Base-by-base conservation (phyloP, 768 basidiomycete species). In the Saitozyma sp. region DNA sequence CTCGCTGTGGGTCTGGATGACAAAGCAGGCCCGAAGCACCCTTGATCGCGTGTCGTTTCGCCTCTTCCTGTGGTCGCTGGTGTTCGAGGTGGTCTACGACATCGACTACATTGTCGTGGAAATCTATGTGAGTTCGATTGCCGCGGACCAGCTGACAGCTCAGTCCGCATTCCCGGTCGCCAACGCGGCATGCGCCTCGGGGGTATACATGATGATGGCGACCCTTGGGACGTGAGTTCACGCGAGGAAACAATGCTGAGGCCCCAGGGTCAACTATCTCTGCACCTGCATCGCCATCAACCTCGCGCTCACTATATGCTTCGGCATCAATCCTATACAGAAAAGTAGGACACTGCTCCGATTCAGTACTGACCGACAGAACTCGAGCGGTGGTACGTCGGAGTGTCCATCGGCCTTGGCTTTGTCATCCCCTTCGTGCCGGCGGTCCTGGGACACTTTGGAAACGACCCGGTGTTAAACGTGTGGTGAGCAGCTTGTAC, bases 221-320 rank as follows among this genome's bases (percentile, higher is more conserved):
- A 29, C 60, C 2, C 62, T 66, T 60, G 50, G 54, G 16, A 57
- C 54, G 67, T 68, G 51, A 62, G 65, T 62, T 9, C 38, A 6
- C 14, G 11, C 38, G 20, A 20, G 3, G 37, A 50, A 19, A 14
- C 53, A 42, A 45, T 58, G 19, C 58, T 59, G 58, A 59, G n/a
- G 7, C 2, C 2, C 1, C 46, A 72, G 70, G 3, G 70, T 69
- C 60, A 69, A 69, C 46, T 61, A 65, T 38, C 55, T 69, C 9
- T 60, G 63, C 20, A 72, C 63, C 9, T 66, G 54, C 38, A 72
- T 72, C 42, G 70, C 70, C 9, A 50, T 72, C 50, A 72, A 72
- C 38, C 62, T 72, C 29, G 62, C 69, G 65, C 29, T 72, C 3
- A 72, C 62, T n/a, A 62, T 72, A 0, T 63, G 61, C n/a, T 65